A percentile compares a stretch with the other conserved stretches of the same genome.
Evolutionary conservation across 768 basidiomycete genomes (phyloP).

Genomic region (Podaxis carcinomalis): DNA sequence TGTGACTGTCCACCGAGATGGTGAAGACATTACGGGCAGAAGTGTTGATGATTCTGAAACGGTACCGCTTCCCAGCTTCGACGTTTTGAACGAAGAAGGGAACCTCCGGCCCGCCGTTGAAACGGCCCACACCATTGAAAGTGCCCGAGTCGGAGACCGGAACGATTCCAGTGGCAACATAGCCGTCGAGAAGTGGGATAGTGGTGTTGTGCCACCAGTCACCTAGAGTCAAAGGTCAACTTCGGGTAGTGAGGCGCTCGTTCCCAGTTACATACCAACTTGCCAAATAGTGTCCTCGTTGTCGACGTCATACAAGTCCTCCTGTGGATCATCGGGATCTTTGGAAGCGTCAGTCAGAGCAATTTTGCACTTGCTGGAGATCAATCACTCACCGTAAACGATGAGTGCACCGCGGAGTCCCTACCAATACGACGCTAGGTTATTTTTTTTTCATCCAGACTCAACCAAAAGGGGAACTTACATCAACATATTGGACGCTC

Average conservation of each 20-base stretch:
- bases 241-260: constrained; percentile 20
- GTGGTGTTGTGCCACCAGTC: constrained; percentile 31
- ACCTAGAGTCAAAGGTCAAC: constrained; percentile 28
- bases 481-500: constrained; percentile 22
- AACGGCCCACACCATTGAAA: constrained; percentile 35
- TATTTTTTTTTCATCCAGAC: not conserved
- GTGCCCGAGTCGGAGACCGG: constrained; percentile 26
- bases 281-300: constrained; percentile 43
- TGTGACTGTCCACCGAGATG: constrained; percentile 44
- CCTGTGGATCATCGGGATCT: constrained; percentile 35
- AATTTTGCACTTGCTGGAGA: not conserved
- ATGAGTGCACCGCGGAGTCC: constrained; percentile 41
- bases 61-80: constrained; percentile 25
- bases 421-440: not conserved
- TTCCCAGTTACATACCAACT: constrained; percentile 20
- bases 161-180: constrained; percentile 16
- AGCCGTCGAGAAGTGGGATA: constrained; percentile 14
- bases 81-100: constrained; percentile 31
- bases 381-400: constrained; percentile 19
- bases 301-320: constrained; percentile 25
- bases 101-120: constrained; percentile 25
- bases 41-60: constrained; percentile 19
- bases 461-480: no score
- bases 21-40: constrained; percentile 28
- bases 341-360: not conserved